Evolutionary conservation across 2,329 filamentous ascomycete genomes (phyloP).

Genomic region (Penicillium capsulatum): DNA sequence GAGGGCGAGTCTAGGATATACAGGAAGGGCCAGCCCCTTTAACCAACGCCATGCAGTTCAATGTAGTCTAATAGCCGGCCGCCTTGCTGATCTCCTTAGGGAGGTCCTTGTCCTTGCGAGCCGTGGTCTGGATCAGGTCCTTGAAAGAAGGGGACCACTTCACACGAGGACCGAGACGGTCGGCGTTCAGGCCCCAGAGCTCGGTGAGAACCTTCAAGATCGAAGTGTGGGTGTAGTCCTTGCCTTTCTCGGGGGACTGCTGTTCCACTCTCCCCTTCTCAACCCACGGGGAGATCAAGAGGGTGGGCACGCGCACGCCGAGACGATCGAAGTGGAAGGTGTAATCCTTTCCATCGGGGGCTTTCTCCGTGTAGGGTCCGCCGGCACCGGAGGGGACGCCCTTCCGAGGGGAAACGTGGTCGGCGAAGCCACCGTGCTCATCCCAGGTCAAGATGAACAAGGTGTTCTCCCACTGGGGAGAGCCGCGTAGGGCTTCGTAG

Average conservation of each 20-base stretch:
- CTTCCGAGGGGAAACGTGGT: constrained; percentile 45
- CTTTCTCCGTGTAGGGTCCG: constrained; percentile 32
- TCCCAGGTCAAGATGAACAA: constrained; percentile 49
- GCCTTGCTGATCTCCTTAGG: no score
- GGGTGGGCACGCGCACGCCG: constrained; percentile 30
- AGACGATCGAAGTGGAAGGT: constrained; percentile 33
- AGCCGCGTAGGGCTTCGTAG: constrained; percentile 44
- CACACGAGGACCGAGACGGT: constrained; percentile 37
- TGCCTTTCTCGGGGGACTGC: constrained; percentile 30
- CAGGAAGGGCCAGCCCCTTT: no score
- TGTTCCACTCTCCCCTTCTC: constrained; percentile 41
- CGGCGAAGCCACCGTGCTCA: constrained; percentile 48
- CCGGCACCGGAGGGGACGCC: constrained; percentile 39
- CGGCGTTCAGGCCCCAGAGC: constrained; percentile 44
- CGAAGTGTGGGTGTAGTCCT: constrained; percentile 45
- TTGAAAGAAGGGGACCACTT: constrained; percentile 39
- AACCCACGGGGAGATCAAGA: constrained; percentile 41
- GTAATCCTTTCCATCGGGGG: constrained; percentile 25
- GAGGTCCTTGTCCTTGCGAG: no score
- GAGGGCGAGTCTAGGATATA: no score
- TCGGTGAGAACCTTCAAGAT: constrained; percentile 43
- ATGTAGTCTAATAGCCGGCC: no score
- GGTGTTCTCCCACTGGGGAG: constrained; percentile 47
- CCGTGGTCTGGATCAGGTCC: constrained; percentile 25
- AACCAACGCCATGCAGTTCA: no score